A percentile compares a stretch with the other conserved stretches of the same genome.
phyloP scores from a whole-genome alignment of 2,329 filamentous ascomycete species.

The Clonostachys chloroleuca region DNA sequence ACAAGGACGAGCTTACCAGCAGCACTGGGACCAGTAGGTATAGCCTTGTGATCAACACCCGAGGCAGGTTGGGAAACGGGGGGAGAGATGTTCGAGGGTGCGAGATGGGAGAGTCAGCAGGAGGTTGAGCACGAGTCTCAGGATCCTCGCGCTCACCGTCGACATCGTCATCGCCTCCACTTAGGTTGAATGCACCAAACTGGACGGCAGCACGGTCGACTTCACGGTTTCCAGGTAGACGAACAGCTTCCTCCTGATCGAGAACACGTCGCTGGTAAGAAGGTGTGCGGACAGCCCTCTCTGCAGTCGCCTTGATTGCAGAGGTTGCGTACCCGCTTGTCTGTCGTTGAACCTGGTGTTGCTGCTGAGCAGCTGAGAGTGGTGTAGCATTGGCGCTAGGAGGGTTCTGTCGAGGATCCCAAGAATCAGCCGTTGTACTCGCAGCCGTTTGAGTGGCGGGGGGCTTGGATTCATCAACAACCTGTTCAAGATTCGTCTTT shows the following conservation, averaged over 20 bases:
- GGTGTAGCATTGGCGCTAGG: conserved; percentile 62
- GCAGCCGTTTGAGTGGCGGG: conserved; percentile 77
- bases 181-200: conserved; percentile 92
- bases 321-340: conserved; percentile 72
- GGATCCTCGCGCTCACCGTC: conserved; percentile 94
- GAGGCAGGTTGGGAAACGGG: conserved; percentile 56
- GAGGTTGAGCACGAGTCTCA: conserved; percentile 89
- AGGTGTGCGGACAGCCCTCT: conserved; percentile 61
- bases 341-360: conserved; percentile 50
- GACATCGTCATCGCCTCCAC: conserved; percentile 79
- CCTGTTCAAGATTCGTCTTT: conserved; percentile 85
- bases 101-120: conserved; percentile 84
- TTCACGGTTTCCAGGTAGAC: conserved; percentile 96
- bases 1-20: not conserved
- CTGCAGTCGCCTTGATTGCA: conserved; percentile 71
- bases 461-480: conserved; percentile 76
- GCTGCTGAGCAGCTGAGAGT: conserved; percentile 58
- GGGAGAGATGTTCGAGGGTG: conserved; percentile 84
- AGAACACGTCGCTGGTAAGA: conserved; percentile 83
- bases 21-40: conserved; percentile 30
- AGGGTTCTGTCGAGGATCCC: conserved; percentile 63
- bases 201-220: conserved; percentile 91
- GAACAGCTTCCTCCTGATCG: conserved; percentile 95
- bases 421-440: conserved; percentile 84
- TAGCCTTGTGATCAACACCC: conserved; percentile 55